Percentiles rank a stretch among this genome's conserved stretches.
These are phyloP conservation scores for Drechmeria coniospora DNA, from an alignment of 2,329 filamentous ascomycete genomes.

Conservation along the genomic window DNA sequence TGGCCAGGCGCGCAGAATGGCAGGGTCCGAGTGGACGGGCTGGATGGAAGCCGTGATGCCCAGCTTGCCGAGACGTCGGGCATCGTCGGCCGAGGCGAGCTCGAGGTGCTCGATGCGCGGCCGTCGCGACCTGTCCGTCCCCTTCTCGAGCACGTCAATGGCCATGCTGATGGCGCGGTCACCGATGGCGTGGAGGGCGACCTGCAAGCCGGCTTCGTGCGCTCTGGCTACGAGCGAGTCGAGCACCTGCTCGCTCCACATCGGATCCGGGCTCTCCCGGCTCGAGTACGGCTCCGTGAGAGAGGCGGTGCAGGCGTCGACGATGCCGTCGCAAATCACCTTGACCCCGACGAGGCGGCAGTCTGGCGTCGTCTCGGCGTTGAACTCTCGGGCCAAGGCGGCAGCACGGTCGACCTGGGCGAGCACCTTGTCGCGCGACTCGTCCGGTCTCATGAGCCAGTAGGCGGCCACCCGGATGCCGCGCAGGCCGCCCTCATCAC, in stretches of 20 bases:
- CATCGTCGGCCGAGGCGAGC: slow-evolving; percentile 38
- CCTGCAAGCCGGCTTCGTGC: slow-evolving; percentile 37
- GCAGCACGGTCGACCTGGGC: slow-evolving; percentile 34
- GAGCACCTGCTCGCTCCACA: slow-evolving; percentile 39
- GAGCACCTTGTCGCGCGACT: slow-evolving; percentile 22
- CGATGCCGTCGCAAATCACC: slow-evolving; percentile 47
- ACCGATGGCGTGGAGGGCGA: slow-evolving; percentile 51
- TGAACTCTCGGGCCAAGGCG: slow-evolving; percentile 22
- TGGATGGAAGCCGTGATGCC: slow-evolving; percentile 47
- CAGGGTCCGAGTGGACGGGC: slow-evolving; percentile 43
- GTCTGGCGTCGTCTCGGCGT: slow-evolving; percentile 18
- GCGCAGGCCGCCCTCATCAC: slow-evolving; percentile 12
- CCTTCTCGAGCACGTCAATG: slow-evolving; percentile 36
- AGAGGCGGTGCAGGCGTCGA: slow-evolving; percentile 50
- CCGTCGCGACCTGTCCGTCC: slow-evolving; percentile 27
- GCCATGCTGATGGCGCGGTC: slow-evolving; percentile 42
- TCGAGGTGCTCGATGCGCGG: slow-evolving; percentile 53
- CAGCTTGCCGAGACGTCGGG: slow-evolving; percentile 35
- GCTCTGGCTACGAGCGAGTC: slow-evolving; percentile 38
- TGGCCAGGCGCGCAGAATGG: slow-evolving; percentile 46
- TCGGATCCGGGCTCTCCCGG: slow-evolving; percentile 27
- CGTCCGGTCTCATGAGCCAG: slow-evolving; percentile 38
- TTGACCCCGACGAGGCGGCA: slow-evolving; percentile 45
- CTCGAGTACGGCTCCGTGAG: slow-evolving; percentile 42
- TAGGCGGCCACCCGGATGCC: slow-evolving; percentile 35